Evolutionary conservation across 371 early-diverging fungal species (phyloP), one percentile per base, ranked within the genome.

Genomic region (Rhizopus stolonifer): DNA sequence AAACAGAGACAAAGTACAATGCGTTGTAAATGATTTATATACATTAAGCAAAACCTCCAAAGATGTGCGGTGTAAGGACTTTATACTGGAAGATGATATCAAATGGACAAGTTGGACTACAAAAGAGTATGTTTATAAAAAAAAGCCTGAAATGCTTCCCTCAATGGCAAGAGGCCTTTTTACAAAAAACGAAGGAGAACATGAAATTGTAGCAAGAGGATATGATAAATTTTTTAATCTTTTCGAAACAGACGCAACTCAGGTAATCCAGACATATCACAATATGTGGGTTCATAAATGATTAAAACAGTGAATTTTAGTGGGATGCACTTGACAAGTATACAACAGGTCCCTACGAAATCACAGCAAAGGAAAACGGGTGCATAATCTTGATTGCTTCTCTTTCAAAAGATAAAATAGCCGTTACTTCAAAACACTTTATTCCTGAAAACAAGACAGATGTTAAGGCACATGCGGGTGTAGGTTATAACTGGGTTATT

Each of bases 181-280:
- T 60, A 87, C 92, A 2, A 53, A 67, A 26, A 42, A 36, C 14
- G 25, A 70, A 13, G 57, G 52, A 15, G 26, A 61, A 10, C 67
- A 80, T 49, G 53, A 68, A 9, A 86, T 96, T 48, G 78, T 84
- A 18, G 81, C 85, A 7, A 81, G 97, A 21, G 97, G 97, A 8
- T 96, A 96, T 70, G 88, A 96, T 77, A 96, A 96, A 72, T 96
- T 96, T 59, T 96, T 94, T 67, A 95, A 94, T 52, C 31, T 90
- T 11, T 68, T 70, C 6, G 90, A 91, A 56, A 82, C 85, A 5
- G 29, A 54, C 5, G 56, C 49, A 13, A 88, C 90, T 4, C 64
- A 73, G 57, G 74, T 75, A 62, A n/a, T n/a, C n/a, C n/a, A n/a
- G n/a, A n/a, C n/a, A n/a, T n/a, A n/a, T n/a, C n/a, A n/a, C n/a